A percentile compares a stretch with the other conserved stretches of the same genome.
Evolutionary conservation across 768 basidiomycete genomes (phyloP).

Genomic region (Naganishia antarctica): DNA sequence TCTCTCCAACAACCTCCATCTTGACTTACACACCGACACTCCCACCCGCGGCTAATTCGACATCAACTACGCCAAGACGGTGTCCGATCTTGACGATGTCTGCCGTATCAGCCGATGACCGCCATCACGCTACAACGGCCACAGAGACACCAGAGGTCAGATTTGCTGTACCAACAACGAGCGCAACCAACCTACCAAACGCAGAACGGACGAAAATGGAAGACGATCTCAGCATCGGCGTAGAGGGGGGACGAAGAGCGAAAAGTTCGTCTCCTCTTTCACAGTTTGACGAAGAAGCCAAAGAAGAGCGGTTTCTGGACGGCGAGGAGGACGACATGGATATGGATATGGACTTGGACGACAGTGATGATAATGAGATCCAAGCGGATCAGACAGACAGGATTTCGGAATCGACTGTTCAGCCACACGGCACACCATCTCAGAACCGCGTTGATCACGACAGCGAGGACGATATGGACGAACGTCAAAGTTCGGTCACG

Average conservation of each 20-base stretch:
- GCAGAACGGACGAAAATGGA: not conserved
- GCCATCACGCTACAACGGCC: too few relatives aligned
- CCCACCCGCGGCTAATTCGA: not conserved
- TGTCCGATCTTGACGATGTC: too few relatives aligned
- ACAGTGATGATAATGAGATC: not conserved
- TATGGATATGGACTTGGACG: conserved; percentile 5
- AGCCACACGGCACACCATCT: conserved; percentile 1
- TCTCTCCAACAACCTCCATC: not conserved
- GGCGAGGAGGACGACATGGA: not conserved
- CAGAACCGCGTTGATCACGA: not conserved
- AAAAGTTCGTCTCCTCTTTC: conserved; percentile 11
- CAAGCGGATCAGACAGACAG: not conserved
- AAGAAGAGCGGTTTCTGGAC: not conserved
- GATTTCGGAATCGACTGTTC: conserved; percentile 4
- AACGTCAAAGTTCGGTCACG: conserved; percentile 13
- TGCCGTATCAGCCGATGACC: too few relatives aligned
- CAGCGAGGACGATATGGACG: conserved; percentile 5
- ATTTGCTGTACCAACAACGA: too few relatives aligned
- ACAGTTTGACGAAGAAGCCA: not conserved
- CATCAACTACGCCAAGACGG: too few relatives aligned
- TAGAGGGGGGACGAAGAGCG: not conserved
- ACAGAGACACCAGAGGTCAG: too few relatives aligned
- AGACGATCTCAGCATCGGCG: not conserved
- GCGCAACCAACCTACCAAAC: not conserved
- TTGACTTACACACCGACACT: not conserved